Percentiles rank a stretch among this genome's conserved stretches.
These are phyloP conservation scores for Colletotrichum theobromicola DNA, from an alignment of 2,329 filamentous ascomycete genomes.

Conservation along the genomic window DNA sequence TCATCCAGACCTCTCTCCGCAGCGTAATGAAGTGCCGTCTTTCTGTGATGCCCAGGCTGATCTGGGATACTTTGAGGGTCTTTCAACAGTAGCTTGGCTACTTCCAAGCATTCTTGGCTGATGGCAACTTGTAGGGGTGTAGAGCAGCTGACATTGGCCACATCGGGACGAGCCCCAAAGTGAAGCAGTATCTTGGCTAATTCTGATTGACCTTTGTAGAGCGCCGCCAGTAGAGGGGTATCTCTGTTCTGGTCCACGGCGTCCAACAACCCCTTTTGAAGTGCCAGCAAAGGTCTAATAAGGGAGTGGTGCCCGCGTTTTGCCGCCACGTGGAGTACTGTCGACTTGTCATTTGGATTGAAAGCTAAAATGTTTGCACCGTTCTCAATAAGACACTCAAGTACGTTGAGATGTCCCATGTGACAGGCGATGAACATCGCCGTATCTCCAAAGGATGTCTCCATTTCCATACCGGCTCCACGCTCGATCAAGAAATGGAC, in stretches of 20 bases:
- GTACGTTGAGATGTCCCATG: background rate
- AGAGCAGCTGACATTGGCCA: background rate
- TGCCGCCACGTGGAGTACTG: background rate
- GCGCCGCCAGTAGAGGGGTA: background rate
- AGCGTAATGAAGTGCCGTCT: background rate
- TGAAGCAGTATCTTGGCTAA: background rate
- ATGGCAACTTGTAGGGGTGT: background rate
- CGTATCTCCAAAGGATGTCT: background rate
- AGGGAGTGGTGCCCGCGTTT: background rate
- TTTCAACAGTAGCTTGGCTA: background rate
- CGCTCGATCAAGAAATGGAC: background rate
- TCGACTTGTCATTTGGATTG: background rate
- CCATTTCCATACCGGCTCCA: background rate
- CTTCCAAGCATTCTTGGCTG: background rate
- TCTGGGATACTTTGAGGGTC: too few species aligned
- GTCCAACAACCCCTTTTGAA: background rate
- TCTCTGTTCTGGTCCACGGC: background rate
- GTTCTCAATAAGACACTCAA: background rate
- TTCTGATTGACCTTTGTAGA: background rate
- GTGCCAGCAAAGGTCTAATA: background rate
- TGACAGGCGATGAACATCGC: background rate
- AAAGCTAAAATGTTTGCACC: background rate
- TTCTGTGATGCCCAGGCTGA: background rate
- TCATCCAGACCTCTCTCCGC: background rate
- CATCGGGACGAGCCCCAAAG: background rate